Conservation (phyloP, 306 rosid genomes). For the Corylus heterophylla region DNA sequence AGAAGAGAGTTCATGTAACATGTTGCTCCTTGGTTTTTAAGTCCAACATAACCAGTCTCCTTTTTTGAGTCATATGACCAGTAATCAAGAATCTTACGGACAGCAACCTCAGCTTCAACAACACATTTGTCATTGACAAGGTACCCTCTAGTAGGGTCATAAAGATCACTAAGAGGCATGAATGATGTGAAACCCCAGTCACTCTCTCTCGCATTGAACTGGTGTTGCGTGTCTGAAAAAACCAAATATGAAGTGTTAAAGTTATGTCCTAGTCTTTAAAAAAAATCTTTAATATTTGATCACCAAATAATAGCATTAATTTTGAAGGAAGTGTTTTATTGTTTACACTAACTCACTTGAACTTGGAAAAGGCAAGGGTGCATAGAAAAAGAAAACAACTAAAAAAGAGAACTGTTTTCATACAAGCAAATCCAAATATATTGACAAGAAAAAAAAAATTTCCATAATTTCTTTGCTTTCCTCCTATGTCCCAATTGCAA, state of each 20-base stretch:
- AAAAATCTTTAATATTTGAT: neutral
- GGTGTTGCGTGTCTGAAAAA: constrained; percentile 79
- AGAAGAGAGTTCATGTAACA: constrained; percentile 98
- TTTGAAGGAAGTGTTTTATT: neutral
- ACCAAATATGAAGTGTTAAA: constrained; percentile 28
- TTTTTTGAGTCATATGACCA: constrained; percentile 91
- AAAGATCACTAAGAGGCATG: constrained; percentile 86
- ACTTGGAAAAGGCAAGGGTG: neutral
- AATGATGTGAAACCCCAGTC: constrained; percentile 92
- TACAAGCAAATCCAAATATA: neutral
- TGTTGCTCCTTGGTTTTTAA: constrained; percentile 97
- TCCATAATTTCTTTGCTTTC: neutral
- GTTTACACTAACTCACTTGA: neutral
- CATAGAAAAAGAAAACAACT: neutral
- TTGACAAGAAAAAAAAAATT: neutral
- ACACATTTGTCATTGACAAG: constrained; percentile 69
- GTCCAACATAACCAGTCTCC: constrained; percentile 94
- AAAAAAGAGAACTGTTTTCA: neutral
- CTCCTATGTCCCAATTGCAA: neutral
- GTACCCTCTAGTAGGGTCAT: constrained; percentile 77
- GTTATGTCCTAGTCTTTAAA: neutral
- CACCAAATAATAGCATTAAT: neutral
- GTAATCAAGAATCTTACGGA: constrained; percentile 77
- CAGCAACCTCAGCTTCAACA: constrained; percentile 86
- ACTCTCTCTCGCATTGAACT: constrained; percentile 83